Evolutionary conservation across 2,329 filamentous ascomycete genomes (phyloP).

Genomic region (Aspergillus bombycis): DNA sequence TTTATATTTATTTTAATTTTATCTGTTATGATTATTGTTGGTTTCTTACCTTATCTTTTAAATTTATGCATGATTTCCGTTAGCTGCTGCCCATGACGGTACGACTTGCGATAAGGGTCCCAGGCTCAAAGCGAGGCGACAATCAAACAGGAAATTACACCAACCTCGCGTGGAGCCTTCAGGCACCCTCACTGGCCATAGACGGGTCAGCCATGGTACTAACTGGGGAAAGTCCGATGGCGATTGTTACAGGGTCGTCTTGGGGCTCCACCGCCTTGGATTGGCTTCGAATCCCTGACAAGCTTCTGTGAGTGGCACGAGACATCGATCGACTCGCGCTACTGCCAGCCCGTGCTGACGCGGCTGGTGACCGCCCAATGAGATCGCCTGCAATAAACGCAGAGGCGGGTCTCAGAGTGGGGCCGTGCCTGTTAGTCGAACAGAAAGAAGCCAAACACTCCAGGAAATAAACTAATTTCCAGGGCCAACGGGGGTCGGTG

Average conservation of each 20-base stretch:
- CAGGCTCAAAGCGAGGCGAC: too few species aligned
- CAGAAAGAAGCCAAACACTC: conserved; percentile 8
- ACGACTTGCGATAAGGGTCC: not conserved
- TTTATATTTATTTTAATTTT: not conserved
- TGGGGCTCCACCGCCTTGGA: not conserved
- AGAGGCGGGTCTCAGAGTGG: conserved; percentile 1
- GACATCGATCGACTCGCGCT: conserved; percentile 22
- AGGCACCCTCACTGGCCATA: conserved; percentile 10
- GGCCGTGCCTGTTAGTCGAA: not conserved
- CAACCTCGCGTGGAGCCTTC: conserved; percentile 1
- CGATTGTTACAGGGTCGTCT: conserved; percentile 12
- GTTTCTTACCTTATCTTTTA: not conserved
- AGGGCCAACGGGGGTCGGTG: conserved; percentile 18
- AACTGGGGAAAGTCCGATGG: conserved; percentile 12
- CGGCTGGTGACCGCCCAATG: conserved; percentile 14
- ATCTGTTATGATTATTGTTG: not conserved
- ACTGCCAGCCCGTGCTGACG: conserved; percentile 23
- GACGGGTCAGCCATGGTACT: not conserved
- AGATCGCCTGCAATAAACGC: not conserved
- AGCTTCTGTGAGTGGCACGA: conserved; percentile 26
- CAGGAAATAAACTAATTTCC: conserved; percentile 18
- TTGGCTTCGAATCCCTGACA: conserved; percentile 17
- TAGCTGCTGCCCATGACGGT: not conserved
- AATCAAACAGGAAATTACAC: conserved; percentile 9
- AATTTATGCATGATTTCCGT: not conserved